Conservation (phyloP, 306 rosid genomes). For the Arachis hypogaea region DNA sequence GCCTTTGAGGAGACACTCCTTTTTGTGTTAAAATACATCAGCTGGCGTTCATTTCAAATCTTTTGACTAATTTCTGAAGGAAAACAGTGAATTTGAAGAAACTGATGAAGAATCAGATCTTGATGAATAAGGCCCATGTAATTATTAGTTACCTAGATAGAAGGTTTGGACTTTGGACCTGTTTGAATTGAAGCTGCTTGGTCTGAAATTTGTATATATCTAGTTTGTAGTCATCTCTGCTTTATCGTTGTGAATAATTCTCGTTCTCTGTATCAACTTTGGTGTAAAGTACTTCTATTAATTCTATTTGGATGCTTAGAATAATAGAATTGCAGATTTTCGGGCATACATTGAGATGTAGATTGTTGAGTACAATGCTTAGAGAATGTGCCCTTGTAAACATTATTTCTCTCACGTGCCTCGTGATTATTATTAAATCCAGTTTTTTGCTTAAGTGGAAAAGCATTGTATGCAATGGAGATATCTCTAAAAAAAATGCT, state of each 20-base stretch:
- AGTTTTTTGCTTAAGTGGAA: too few relatives aligned
- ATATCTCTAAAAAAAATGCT: too few relatives aligned
- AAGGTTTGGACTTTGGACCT: slow-evolving; percentile 21
- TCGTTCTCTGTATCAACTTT: slow-evolving; percentile 28
- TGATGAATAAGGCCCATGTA: slow-evolving; percentile 43
- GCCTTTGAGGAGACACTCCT: slow-evolving; percentile 14
- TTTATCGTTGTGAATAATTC: slow-evolving; percentile 39
- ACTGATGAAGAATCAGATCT: slow-evolving; percentile 65
- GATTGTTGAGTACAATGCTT: background rate
- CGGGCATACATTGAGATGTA: background rate
- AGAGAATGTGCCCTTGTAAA: too few relatives aligned
- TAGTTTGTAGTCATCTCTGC: slow-evolving; percentile 16
- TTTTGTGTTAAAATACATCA: slow-evolving; percentile 1
- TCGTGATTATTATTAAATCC: too few relatives aligned
- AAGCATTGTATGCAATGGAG: too few relatives aligned
- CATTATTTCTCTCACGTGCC: too few relatives aligned
- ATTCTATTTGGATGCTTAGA: slow-evolving; percentile 36
- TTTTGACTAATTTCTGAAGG: slow-evolving; percentile 45
- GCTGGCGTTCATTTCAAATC: slow-evolving; percentile 21
- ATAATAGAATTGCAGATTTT: slow-evolving; percentile 30
- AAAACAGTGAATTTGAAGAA: slow-evolving; percentile 66
- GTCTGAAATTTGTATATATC: slow-evolving; percentile 44
- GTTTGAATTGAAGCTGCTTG: slow-evolving; percentile 26
- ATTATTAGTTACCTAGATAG: slow-evolving; percentile 6
- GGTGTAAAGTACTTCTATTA: slow-evolving; percentile 40